Conservation (phyloP, 129 eudicot genomes). For the Saposhnikovia divaricata region DNA sequence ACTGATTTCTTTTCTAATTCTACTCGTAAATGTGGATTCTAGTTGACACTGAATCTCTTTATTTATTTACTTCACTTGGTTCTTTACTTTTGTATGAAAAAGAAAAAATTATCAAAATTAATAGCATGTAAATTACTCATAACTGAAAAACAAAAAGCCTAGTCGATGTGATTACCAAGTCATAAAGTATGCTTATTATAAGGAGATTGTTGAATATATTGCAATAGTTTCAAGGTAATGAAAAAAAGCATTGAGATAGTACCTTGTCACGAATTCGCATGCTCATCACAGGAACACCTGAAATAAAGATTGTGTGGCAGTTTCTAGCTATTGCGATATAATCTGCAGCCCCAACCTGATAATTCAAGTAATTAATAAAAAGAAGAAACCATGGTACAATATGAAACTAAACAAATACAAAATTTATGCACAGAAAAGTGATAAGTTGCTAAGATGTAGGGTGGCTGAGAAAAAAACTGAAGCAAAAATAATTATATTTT, state of each 20-base stretch:
- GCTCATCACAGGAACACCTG: slow-evolving; percentile 89
- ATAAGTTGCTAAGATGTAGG: background rate
- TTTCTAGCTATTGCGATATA: slow-evolving; percentile 80
- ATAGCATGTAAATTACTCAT: background rate
- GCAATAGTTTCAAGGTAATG: background rate
- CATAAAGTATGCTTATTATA: background rate
- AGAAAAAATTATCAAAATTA: background rate
- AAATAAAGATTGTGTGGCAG: slow-evolving; percentile 79
- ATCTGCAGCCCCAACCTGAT: slow-evolving; percentile 94
- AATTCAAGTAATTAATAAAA: slow-evolving; percentile 12
- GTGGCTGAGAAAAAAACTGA: background rate
- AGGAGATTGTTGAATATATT: background rate
- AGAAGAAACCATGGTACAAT: background rate
- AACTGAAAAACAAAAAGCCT: background rate
- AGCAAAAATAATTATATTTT: background rate
- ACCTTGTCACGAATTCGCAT: slow-evolving; percentile 99
- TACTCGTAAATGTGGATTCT: background rate
- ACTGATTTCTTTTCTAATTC: background rate
- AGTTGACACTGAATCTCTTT: background rate
- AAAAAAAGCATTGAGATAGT: slow-evolving; percentile 5
- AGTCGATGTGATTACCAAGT: background rate
- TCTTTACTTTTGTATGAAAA: background rate
- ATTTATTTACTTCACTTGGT: background rate
- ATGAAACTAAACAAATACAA: background rate
- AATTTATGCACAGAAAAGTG: background rate